phyloP scores from a whole-genome alignment of 1,139 yeast species.

The Eremothecium sinecaudum region DNA sequence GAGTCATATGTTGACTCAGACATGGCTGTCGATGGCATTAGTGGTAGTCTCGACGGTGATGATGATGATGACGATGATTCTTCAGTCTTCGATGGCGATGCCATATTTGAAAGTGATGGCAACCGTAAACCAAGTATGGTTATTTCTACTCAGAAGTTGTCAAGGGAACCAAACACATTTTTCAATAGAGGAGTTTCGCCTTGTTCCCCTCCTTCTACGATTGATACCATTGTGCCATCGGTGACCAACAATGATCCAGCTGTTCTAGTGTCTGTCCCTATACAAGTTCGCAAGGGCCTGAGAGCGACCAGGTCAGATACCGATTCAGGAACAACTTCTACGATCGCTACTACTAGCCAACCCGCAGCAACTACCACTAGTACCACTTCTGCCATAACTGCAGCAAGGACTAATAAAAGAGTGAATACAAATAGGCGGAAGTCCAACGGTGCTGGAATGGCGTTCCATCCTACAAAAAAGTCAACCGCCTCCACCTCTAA shows the following conservation, averaged over 20 bases:
- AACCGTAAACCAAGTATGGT: slow-evolving; percentile 7
- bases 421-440: slow-evolving; percentile 1
- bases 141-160: slow-evolving; percentile 4
- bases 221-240: background rate
- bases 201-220: slow-evolving; percentile 2
- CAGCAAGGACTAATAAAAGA: slow-evolving; percentile 1
- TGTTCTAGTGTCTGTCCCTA: slow-evolving; percentile 1
- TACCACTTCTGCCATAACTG: background rate
- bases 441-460: slow-evolving; percentile 1
- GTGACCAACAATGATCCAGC: background rate
- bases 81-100: slow-evolving; percentile 6
- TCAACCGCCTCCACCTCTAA: slow-evolving; percentile 1
- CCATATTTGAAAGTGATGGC: slow-evolving; percentile 6
- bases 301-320: no score
- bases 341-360: slow-evolving; percentile 1
- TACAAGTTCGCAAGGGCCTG: slow-evolving; percentile 1
- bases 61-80: slow-evolving; percentile 10
- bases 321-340: slow-evolving; percentile 6
- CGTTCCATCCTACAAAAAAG: slow-evolving; percentile 1
- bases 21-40: slow-evolving; percentile 39
- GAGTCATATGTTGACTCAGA: slow-evolving; percentile 12
- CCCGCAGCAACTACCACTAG: slow-evolving; percentile 6
- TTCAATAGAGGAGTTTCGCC: background rate
- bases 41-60: slow-evolving; percentile 17
- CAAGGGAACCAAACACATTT: slow-evolving; percentile 1